Evolutionary conservation across 495 filamentous ascomycete species (phyloP).

Genomic region (Lentithecium fluviatile): DNA sequence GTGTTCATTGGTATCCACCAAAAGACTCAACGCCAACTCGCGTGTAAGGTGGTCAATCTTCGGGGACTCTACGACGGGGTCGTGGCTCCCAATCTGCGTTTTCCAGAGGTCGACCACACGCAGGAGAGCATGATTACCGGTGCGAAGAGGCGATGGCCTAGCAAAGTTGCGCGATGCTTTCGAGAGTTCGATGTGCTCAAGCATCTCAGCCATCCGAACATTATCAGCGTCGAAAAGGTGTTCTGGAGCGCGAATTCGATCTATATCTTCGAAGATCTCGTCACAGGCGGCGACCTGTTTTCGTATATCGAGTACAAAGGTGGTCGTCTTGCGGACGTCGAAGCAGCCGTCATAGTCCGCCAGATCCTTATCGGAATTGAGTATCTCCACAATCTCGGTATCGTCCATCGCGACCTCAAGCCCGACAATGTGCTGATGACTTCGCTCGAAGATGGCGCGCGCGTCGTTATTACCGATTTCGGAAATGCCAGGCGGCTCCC

Average conservation of each 20-base stretch:
- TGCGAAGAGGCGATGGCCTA: conserved; percentile 16
- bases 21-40: conserved; percentile 40
- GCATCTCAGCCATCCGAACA: conserved; percentile 49
- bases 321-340: conserved; percentile 49
- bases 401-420: conserved; percentile 69
- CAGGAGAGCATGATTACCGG: background rate
- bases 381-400: conserved; percentile 56
- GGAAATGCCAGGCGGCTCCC: conserved; percentile 58
- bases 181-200: conserved; percentile 45
- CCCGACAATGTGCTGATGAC: conserved; percentile 68
- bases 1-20: conserved; percentile 41
- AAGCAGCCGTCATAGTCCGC: conserved; percentile 56
- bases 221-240: conserved; percentile 48
- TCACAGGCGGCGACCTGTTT: conserved; percentile 64
- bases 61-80: conserved; percentile 2
- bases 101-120: background rate
- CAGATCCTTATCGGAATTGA: conserved; percentile 61
- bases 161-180: conserved; percentile 26
- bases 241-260: conserved; percentile 43
- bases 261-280: conserved; percentile 46
- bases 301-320: conserved; percentile 57
- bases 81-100: background rate
- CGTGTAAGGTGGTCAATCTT: conserved; percentile 46
- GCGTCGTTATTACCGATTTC: conserved; percentile 74
- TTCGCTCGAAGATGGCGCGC: conserved; percentile 39